Conservation (phyloP, 306 rosid species). For the Cajanus cajan region DNA sequence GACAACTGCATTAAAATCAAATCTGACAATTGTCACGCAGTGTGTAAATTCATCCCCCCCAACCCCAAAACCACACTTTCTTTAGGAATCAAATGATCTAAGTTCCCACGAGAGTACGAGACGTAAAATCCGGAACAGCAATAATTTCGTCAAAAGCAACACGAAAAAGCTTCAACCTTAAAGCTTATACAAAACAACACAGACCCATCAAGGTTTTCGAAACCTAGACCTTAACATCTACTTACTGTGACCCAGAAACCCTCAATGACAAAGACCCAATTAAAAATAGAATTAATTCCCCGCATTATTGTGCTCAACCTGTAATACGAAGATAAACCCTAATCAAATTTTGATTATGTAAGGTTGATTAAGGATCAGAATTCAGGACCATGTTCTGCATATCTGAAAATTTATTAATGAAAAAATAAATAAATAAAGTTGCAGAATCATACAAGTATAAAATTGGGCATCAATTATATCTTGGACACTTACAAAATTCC, state of each 20-base stretch:
- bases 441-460: conserved; percentile 17
- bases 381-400: conserved; percentile 46
- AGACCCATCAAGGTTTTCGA: not conserved
- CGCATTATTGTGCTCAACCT: conserved; percentile 19
- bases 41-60: not conserved
- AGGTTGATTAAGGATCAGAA: conserved; percentile 40
- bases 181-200: not conserved
- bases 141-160: not conserved
- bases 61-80: not conserved
- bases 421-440: not conserved
- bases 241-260: not conserved
- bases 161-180: conserved; percentile 11
- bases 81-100: conserved; percentile 11
- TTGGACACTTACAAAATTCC: conserved; percentile 19
- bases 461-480: conserved; percentile 40
- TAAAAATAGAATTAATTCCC: conserved; percentile 33
- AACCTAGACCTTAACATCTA: not conserved
- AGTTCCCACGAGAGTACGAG: not conserved
- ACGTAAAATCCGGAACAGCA: not conserved
- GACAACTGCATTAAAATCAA: not conserved
- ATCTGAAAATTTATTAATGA: not conserved
- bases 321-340: conserved; percentile 40
- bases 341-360: conserved; percentile 32
- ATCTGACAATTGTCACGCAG: not conserved
- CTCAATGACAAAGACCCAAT: conserved; percentile 24